Percentiles rank a stretch among this genome's conserved stretches.
Evolutionary conservation across 805 yeast genomes (phyloP).

Genomic region (Saccharomycopsis javanensis): DNA sequence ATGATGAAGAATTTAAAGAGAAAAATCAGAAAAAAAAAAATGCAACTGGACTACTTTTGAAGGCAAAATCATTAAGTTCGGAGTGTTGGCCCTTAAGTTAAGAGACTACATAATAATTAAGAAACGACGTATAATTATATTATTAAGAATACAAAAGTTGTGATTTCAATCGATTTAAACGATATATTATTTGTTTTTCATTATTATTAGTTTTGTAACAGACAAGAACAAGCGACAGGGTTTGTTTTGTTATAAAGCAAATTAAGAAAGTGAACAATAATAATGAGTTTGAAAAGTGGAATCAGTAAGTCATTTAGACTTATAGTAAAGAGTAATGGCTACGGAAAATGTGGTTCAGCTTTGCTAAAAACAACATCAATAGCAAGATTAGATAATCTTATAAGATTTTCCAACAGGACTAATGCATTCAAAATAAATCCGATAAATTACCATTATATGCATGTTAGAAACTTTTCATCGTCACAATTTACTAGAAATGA

Average conservation of each 20-base stretch:
- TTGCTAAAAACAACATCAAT: not conserved
- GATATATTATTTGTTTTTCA: too few species aligned
- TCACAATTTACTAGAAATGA: constrained; percentile 15
- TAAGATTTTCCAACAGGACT: not conserved
- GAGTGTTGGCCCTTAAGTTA: too few species aligned
- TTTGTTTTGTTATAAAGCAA: not conserved
- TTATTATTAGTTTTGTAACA: not conserved
- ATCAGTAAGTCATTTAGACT: not conserved
- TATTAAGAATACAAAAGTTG: too few species aligned
- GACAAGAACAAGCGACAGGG: not conserved
- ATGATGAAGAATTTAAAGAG: not conserved
- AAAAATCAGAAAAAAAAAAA: too few species aligned
- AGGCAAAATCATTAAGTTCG: not conserved
- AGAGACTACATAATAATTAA: too few species aligned
- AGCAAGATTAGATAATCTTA: not conserved
- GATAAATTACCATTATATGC: not conserved
- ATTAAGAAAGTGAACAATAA: not conserved
- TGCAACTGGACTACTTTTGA: not conserved
- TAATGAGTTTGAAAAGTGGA: not conserved
- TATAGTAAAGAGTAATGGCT: not conserved
- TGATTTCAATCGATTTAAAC: too few species aligned
- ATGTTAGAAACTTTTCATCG: not conserved
- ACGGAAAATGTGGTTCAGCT: not conserved
- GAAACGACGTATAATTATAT: too few species aligned
- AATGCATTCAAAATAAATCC: not conserved